Conservation (phyloP, 306 rosid genomes). For the Prunus armeniaca region DNA sequence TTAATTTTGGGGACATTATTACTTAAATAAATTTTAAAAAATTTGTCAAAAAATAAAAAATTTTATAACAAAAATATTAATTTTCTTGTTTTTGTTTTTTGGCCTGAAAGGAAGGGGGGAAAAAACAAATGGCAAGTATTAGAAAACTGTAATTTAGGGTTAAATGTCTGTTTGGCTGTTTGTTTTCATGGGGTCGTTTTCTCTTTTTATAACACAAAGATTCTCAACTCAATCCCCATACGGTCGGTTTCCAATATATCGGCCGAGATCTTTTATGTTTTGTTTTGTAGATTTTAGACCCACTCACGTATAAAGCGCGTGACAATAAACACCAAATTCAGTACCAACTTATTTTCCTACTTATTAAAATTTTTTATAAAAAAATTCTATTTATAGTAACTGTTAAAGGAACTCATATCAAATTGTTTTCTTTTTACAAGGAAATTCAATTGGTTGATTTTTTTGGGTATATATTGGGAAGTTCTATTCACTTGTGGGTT, state of each 20-base stretch:
- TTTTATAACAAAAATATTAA: no score
- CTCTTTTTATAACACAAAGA: constrained; percentile 28
- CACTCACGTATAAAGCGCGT: not conserved
- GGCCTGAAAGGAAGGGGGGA: not conserved
- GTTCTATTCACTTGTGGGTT: not conserved
- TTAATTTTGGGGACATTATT: not conserved
- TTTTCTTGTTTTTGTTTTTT: not conserved
- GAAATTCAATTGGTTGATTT: not conserved
- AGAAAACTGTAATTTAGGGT: not conserved
- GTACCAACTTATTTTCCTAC: not conserved
- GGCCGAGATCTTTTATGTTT: not conserved
- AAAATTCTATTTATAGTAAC: not conserved
- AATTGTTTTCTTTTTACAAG: no score
- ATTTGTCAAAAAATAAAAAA: no score
- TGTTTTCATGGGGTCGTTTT: not conserved
- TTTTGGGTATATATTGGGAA: not conserved
- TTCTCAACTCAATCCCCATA: constrained; percentile 40
- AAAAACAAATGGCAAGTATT: no score
- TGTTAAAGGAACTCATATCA: no score
- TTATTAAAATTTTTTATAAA: no score
- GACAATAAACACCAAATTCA: not conserved
- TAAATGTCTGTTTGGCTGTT: constrained; percentile 11
- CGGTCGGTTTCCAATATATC: constrained; percentile 28
- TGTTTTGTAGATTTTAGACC: not conserved
- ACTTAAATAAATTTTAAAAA: no score